Conservation (phyloP, 2,329 filamentous ascomycete genomes). For the Colletotrichum tanaceti region DNA sequence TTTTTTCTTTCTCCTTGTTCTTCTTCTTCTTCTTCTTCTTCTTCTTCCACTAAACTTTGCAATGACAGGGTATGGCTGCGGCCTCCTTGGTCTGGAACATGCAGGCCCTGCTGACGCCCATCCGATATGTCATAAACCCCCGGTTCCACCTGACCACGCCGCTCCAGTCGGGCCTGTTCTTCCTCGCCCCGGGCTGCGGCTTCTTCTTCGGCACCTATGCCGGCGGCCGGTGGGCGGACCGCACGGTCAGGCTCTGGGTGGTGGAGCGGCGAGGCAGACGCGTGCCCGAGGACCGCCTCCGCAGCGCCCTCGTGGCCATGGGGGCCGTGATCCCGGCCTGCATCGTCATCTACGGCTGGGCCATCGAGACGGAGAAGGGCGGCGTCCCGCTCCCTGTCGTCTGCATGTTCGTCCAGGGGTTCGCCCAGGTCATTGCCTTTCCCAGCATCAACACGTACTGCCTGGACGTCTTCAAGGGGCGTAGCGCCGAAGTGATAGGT, state of each 20-base stretch:
- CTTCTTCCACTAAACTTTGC: no score
- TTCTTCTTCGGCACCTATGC: constrained; percentile 75
- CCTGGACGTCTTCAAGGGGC: constrained; percentile 36
- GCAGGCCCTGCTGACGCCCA: constrained; percentile 74
- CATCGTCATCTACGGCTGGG: constrained; percentile 77
- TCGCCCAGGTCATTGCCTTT: constrained; percentile 77
- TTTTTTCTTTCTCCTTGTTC: no score
- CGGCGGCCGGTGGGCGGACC: constrained; percentile 75
- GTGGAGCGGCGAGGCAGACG: constrained; percentile 66
- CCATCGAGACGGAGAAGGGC: constrained; percentile 30
- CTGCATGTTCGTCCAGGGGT: constrained; percentile 77
- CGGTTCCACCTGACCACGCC: constrained; percentile 73
- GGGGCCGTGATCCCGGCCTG: constrained; percentile 69
- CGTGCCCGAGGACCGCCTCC: constrained; percentile 76
- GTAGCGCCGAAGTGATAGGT: constrained; percentile 48
- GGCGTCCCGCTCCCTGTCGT: constrained; percentile 67
- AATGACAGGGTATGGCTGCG: constrained; percentile 13
- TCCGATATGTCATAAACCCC: constrained; percentile 77
- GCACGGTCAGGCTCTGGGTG: constrained; percentile 70
- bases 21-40: no score
- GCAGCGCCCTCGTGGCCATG: constrained; percentile 70
- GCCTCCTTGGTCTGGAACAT: constrained; percentile 76
- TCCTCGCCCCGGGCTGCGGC: constrained; percentile 76
- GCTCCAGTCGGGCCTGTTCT: constrained; percentile 75
- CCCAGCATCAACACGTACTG: constrained; percentile 72